Evolutionary conservation across 2,329 filamentous ascomycete genomes (phyloP).

Genomic region (Thielaviopsis populi): DNA sequence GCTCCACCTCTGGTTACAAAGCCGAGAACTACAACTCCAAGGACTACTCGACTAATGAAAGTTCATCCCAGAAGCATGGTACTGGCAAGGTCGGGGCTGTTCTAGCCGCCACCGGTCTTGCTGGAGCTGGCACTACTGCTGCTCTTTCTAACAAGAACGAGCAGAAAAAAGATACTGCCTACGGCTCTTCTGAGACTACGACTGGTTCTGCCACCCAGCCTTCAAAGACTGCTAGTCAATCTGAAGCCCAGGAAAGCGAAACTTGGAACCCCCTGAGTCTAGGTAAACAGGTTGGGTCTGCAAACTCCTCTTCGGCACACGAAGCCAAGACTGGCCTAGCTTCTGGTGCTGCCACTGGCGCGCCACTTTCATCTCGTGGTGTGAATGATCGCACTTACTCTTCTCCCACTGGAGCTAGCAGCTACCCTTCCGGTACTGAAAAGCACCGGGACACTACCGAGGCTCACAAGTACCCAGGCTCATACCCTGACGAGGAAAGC

Average conservation of each 20-base stretch:
- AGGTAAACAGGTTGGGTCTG: not conserved
- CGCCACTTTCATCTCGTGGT: not conserved
- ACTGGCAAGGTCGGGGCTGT: not conserved
- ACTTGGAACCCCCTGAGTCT: constrained; percentile 12
- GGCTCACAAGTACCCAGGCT: constrained; percentile 8
- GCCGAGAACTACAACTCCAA: not conserved
- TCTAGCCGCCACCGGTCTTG: not conserved
- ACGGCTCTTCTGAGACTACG: not conserved
- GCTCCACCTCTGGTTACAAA: not conserved
- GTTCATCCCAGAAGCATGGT: not conserved
- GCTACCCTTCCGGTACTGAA: not conserved
- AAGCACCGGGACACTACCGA: not conserved
- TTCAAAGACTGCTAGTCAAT: not conserved
- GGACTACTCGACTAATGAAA: not conserved
- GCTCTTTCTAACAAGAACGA: not conserved
- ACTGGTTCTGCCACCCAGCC: not conserved
- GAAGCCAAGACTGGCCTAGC: not conserved
- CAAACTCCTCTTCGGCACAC: not conserved
- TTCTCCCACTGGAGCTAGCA: not conserved
- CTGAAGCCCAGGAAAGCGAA: not conserved
- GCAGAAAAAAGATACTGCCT: not conserved
- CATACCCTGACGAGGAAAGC: constrained; percentile 6
- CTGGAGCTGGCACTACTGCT: constrained; percentile 1
- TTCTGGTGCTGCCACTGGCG: not conserved
- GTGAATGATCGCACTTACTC: not conserved